These are phyloP conservation scores for Salvia splendens DNA, from an alignment of 257 asterid genomes.

Conservation along the genomic window DNA sequence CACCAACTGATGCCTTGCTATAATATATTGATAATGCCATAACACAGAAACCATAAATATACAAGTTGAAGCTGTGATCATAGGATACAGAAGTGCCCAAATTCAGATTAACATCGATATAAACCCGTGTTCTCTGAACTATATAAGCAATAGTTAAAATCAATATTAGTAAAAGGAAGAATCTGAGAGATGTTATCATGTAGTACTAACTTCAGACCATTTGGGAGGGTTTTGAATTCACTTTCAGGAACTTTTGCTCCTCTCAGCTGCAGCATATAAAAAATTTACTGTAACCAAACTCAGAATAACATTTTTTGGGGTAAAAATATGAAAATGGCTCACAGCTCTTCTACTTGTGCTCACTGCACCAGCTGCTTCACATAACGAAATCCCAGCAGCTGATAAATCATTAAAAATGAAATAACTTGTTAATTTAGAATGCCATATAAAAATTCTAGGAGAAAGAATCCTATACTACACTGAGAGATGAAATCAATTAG, in stretches of 20 bases:
- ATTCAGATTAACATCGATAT: no score
- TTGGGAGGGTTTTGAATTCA: constrained; percentile 74
- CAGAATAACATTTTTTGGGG: constrained; percentile 1
- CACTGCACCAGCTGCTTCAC: constrained; percentile 72
- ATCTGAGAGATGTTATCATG: neutral
- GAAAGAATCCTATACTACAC: neutral
- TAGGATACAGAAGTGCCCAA: neutral
- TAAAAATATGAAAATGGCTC: constrained; percentile 35
- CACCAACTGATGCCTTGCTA: neutral
- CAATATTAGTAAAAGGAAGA: neutral
- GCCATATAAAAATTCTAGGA: constrained; percentile 12
- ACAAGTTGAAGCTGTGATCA: neutral
- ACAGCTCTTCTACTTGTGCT: constrained; percentile 99
- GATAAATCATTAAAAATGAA: constrained; percentile 37
- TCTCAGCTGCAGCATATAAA: constrained; percentile 69
- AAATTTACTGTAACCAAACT: constrained; percentile 15
- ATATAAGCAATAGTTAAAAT: constrained; percentile 5
- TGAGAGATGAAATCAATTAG: constrained; percentile 9
- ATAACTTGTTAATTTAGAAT: constrained; percentile 23
- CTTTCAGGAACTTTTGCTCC: constrained; percentile 93
- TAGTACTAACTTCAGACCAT: constrained; percentile 89
- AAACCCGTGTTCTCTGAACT: neutral
- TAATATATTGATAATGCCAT: neutral
- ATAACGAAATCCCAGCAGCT: constrained; percentile 67
- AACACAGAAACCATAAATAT: neutral